phyloP scores from a whole-genome alignment of 306 rosid genomes.

The Quercus parvula region DNA sequence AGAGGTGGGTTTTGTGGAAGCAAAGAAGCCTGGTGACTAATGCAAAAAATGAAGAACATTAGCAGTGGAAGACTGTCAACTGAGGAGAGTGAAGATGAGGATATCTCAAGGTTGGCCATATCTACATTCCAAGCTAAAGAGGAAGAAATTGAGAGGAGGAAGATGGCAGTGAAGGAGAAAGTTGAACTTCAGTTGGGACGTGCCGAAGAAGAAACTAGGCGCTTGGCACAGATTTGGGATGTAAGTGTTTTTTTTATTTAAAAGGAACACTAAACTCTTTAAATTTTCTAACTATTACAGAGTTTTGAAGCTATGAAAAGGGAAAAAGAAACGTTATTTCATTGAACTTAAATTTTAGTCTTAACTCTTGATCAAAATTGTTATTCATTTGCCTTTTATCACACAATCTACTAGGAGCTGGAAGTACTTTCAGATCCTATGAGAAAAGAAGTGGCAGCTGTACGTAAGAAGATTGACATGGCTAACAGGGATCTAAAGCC shows the following conservation, averaged over 20 bases:
- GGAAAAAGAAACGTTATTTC: neutral
- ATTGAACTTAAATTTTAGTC: conserved; percentile 2
- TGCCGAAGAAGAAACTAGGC: conserved; percentile 83
- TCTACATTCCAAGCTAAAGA: conserved; percentile 70
- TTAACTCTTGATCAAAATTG: neutral
- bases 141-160: conserved; percentile 90
- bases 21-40: conserved; percentile 25
- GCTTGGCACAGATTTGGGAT: conserved; percentile 84
- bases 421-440: conserved; percentile 81
- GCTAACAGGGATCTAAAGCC: conserved; percentile 73
- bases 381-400: neutral
- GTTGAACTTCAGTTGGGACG: conserved; percentile 80
- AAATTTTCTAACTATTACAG: neutral
- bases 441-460: conserved; percentile 75
- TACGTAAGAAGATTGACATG: conserved; percentile 72
- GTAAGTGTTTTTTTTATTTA: conserved; percentile 33
- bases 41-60: conserved; percentile 58
- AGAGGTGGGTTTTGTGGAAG: conserved; percentile 15
- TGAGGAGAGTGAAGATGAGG: conserved; percentile 61
- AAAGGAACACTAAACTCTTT: no score
- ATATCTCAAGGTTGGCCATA: conserved; percentile 52
- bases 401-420: conserved; percentile 56
- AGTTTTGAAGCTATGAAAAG: neutral
- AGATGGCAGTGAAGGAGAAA: conserved; percentile 78
- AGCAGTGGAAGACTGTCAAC: conserved; percentile 57